phyloP scores from a whole-genome alignment of 495 filamentous ascomycete species.

The Entonaema liquescens region DNA sequence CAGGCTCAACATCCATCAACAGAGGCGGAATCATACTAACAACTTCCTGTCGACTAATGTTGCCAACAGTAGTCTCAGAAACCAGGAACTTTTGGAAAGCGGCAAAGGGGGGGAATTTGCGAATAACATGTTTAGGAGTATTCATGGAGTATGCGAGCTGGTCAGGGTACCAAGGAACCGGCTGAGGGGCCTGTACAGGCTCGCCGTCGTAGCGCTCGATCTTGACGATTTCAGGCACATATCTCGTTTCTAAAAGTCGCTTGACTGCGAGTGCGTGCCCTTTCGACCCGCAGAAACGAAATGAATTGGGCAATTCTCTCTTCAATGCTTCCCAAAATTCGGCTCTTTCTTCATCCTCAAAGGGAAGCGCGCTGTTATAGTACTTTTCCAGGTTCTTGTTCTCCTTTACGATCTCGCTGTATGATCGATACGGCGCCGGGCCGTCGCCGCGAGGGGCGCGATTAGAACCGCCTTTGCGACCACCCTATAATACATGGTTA shows the following conservation, averaged over 20 bases:
- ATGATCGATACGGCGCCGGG: constrained; percentile 53
- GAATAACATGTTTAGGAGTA: constrained; percentile 90
- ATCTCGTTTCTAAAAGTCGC: constrained; percentile 81
- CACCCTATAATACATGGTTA: constrained; percentile 35
- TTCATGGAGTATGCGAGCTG: constrained; percentile 95
- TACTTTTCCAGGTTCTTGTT: constrained; percentile 83
- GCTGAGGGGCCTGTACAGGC: constrained; percentile 77
- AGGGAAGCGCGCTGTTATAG: constrained; percentile 78
- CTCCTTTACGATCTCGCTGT: constrained; percentile 68
- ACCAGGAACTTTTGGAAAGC: constrained; percentile 98
- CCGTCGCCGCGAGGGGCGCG: constrained; percentile 38
- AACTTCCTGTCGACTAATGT: constrained; percentile 95
- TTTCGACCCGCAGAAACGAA: constrained; percentile 93
- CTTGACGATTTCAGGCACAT: constrained; percentile 86
- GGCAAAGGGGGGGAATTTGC: constrained; percentile 89
- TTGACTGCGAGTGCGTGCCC: constrained; percentile 90
- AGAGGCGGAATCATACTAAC: constrained; percentile 99
- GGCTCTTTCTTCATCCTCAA: constrained; percentile 75
- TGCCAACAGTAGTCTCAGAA: constrained; percentile 94
- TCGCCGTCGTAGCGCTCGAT: constrained; percentile 79
- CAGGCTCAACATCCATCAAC: constrained; percentile 86
- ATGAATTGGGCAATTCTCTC: constrained; percentile 91
- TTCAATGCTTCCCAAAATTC: constrained; percentile 84
- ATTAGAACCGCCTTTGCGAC: constrained; percentile 41
- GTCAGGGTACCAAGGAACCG: constrained; percentile 92